Conservation (phyloP, 768 basidiomycete species). For the Albatrellus ellisii region DNA sequence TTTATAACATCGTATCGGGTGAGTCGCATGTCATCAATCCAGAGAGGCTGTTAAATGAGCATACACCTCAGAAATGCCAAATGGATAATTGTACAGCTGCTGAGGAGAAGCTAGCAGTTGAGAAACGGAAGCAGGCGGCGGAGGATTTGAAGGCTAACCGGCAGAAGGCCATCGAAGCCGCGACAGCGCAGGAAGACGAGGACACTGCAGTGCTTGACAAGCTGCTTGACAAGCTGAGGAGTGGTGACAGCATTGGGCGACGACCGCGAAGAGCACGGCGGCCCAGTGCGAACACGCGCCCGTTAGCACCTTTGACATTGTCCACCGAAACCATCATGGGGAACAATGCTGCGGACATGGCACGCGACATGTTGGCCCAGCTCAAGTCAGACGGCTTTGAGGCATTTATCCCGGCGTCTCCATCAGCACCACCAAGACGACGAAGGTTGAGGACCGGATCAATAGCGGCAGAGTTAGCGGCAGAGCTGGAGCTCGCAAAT, state of each 20-base stretch:
- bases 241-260: slow-evolving; percentile 51
- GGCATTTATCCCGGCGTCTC: slow-evolving; percentile 16
- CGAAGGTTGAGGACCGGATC: slow-evolving; percentile 12
- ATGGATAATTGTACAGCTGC: slow-evolving; percentile 60
- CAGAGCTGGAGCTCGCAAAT: slow-evolving; percentile 12
- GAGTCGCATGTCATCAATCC: slow-evolving; percentile 11
- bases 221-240: slow-evolving; percentile 56
- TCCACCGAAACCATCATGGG: slow-evolving; percentile 16
- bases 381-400: slow-evolving; percentile 61
- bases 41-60: neutral
- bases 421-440: slow-evolving; percentile 14
- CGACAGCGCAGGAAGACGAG: slow-evolving; percentile 31
- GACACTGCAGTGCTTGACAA: slow-evolving; percentile 51
- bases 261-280: slow-evolving; percentile 39
- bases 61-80: slow-evolving; percentile 67
- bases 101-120: slow-evolving; percentile 53
- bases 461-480: slow-evolving; percentile 10
- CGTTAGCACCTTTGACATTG: slow-evolving; percentile 22
- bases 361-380: slow-evolving; percentile 63
- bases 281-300: slow-evolving; percentile 25
- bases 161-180: slow-evolving; percentile 32
- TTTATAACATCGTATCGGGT: slow-evolving; percentile 91
- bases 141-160: slow-evolving; percentile 50
- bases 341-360: slow-evolving; percentile 41
- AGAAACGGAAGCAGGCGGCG: slow-evolving; percentile 55